Percentiles rank a stretch among this genome's conserved stretches.
phyloP scores from a whole-genome alignment of 768 basidiomycete species.

The Lentinula aciculospora region DNA sequence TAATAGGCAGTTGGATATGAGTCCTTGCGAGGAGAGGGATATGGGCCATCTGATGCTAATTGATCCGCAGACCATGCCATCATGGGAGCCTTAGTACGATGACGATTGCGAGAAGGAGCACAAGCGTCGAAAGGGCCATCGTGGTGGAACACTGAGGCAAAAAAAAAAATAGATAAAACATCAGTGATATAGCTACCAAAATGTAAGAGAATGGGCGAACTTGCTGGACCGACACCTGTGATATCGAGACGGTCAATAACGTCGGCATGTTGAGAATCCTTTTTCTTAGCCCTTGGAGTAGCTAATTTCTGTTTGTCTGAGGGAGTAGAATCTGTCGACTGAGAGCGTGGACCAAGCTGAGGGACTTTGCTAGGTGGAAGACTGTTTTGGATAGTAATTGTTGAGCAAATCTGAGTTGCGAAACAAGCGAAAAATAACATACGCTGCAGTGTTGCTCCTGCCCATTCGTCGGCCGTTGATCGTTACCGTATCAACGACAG shows the following conservation, averaged over 20 bases:
- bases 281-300: conserved; percentile 58
- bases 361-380: conserved; percentile 22
- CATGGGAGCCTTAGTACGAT: conserved; percentile 77
- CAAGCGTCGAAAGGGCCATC: conserved; percentile 92
- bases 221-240: conserved; percentile 70
- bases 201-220: conserved; percentile 29
- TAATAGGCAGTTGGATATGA: conserved; percentile 43
- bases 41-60: conserved; percentile 37
- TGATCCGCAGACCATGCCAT: conserved; percentile 59
- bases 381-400: conserved; percentile 3
- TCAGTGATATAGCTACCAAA: background rate
- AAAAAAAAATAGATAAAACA: conserved; percentile 13
- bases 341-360: conserved; percentile 33
- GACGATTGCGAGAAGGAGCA: conserved; percentile 83
- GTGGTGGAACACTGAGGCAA: conserved; percentile 75
- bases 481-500: conserved; percentile 65
- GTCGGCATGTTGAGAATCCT: conserved; percentile 80
- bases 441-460: conserved; percentile 57
- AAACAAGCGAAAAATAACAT: conserved; percentile 22
- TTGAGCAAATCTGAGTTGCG: conserved; percentile 6
- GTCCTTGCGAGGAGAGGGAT: conserved; percentile 45
- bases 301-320: conserved; percentile 29
- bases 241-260: conserved; percentile 87
- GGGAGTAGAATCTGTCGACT: conserved; percentile 40
- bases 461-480: conserved; percentile 45